These are phyloP conservation scores for Phytopythium oedochilum DNA, from an alignment of 352 stramenopile species.

Conservation along the genomic window DNA sequence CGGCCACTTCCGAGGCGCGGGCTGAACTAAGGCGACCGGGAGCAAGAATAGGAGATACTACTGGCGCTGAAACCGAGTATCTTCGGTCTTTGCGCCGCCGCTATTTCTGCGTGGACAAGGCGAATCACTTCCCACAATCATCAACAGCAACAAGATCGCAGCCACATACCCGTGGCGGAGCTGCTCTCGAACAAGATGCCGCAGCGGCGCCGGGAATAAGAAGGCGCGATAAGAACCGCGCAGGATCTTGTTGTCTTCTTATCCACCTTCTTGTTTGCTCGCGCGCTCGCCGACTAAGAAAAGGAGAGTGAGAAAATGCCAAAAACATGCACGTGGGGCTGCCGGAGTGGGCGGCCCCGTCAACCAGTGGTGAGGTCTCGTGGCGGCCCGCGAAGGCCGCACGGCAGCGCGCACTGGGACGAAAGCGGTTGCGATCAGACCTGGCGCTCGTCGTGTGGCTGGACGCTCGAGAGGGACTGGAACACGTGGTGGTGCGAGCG, in stretches of 20 bases:
- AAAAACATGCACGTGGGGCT: conserved; percentile 1
- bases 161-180: neutral
- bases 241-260: conserved; percentile 5
- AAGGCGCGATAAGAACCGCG: conserved; percentile 3
- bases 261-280: conserved; percentile 2
- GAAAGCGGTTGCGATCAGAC: neutral
- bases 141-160: neutral
- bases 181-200: conserved; percentile 4
- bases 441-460: conserved; percentile 2
- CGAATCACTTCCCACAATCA: neutral
- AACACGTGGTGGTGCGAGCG: conserved; percentile 3
- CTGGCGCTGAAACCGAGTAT: neutral
- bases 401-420: neutral
- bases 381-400: neutral
- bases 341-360: neutral
- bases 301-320: neutral
- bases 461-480: neutral
- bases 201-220: neutral
- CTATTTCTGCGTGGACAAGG: neutral
- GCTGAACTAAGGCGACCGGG: neutral
- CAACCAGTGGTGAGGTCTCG: neutral
- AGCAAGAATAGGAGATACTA: neutral
- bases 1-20: too few relatives aligned
- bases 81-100: neutral
- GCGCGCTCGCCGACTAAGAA: conserved; percentile 1